These are phyloP conservation scores for Dichotomopilus funicola DNA, from an alignment of 2,329 filamentous ascomycete species.

Conservation along the genomic window DNA sequence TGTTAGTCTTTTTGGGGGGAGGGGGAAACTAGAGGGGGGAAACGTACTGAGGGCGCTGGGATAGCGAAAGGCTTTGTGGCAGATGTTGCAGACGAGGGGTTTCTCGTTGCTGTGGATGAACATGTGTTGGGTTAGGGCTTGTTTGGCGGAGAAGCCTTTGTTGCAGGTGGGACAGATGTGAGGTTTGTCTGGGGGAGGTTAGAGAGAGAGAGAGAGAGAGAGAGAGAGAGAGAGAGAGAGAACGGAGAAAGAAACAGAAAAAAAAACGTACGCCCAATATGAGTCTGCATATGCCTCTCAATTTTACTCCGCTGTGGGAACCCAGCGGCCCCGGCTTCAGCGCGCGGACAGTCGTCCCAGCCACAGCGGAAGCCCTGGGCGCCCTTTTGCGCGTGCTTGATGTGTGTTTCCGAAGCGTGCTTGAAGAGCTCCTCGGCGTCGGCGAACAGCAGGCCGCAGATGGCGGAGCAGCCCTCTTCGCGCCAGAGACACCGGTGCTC, in stretches of 20 bases:
- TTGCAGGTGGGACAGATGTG: conserved; percentile 51
- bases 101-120: conserved; percentile 61
- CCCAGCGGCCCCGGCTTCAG: conserved; percentile 36
- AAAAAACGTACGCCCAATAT: conserved; percentile 53
- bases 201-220: not conserved
- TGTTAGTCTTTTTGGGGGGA: not conserved
- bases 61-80: conserved; percentile 56
- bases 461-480: conserved; percentile 15
- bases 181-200: conserved; percentile 47
- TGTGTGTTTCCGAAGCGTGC: conserved; percentile 48
- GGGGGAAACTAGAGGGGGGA: not conserved
- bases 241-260: not conserved
- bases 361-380: conserved; percentile 45
- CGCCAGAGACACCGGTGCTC: conserved; percentile 30
- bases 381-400: conserved; percentile 39
- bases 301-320: conserved; percentile 58
- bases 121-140: conserved; percentile 61
- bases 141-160: conserved; percentile 56
- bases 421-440: conserved; percentile 46
- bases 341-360: conserved; percentile 52
- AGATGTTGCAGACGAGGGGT: conserved; percentile 54
- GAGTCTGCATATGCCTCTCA: conserved; percentile 58
- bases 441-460: conserved; percentile 32
- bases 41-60: conserved; percentile 59
- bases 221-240: not conserved